Base-by-base conservation (phyloP, 192 early-diverging fungal species). In the Mortierella claussenii region DNA sequence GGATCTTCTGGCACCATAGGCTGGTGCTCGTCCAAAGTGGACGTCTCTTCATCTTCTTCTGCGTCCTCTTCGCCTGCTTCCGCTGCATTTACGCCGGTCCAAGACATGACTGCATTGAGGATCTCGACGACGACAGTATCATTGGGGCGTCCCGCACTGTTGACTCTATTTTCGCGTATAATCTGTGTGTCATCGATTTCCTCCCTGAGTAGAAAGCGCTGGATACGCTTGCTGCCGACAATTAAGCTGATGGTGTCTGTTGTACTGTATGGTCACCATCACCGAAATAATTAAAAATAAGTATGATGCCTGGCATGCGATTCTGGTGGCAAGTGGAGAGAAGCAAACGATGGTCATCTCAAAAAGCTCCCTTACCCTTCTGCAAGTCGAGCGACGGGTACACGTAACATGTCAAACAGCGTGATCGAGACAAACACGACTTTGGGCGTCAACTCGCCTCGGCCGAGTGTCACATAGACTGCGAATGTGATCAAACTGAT, bases 1-100 rank as follows among this genome's bases (percentile, higher is more conserved):
- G 62, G 83, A n/a, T 52, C 91, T 54, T 95, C 93, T 28, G 40
- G 12, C 34, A 58, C 27, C 27, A 55, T 5, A 9, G 34, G 34
- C 23, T 55, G 54, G 5, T 53, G 55, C 1, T 26, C 30, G 9
- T 23, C 36, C n/a, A n/a, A n/a, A n/a, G n/a, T n/a, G n/a, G n/a
- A n/a, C 13, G 31, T 43, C 1, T 59, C 34, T 46, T 45, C n/a
- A 55, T 65, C 55, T n/a, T 12, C 54, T 46, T 73, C 61, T 18
- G 31, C 47, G 18, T 64, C 61, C 24, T 71, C 69, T 21, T 71
- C 69, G 1, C 42, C 43, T 21, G 50, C 60, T 42, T 57, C 21
- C 0, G 50, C 28, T 0, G 56, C 23, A 4, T 40, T 15, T 24
- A 43, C 51, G 11, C 34, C 23, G 18, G 56, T 51, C 70, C 70